Conservation (phyloP, 176 grass and related monocot species). For the Ensete glaucum region DNA sequence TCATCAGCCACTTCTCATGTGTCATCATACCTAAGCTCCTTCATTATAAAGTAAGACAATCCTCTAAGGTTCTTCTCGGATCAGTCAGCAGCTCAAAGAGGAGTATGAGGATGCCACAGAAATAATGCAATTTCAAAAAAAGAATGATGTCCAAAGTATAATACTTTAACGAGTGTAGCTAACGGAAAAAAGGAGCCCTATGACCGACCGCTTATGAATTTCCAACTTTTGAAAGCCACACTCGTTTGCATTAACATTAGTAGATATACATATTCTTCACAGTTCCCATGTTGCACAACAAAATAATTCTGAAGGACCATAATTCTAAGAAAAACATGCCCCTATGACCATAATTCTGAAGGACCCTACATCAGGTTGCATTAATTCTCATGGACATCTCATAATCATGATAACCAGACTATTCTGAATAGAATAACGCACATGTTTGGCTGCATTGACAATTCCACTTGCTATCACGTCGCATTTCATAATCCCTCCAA, state of each 20-base stretch:
- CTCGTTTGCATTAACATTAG: too few species aligned
- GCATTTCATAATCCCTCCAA: slow-evolving; percentile 99
- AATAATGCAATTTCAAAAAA: not conserved
- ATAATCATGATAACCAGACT: not conserved
- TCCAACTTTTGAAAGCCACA: not conserved
- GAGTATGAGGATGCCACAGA: not conserved
- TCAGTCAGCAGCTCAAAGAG: not conserved
- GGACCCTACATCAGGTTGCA: not conserved
- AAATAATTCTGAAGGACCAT: too few species aligned
- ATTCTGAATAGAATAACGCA: slow-evolving; percentile 7
- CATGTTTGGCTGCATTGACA: slow-evolving; percentile 94
- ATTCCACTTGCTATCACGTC: slow-evolving; percentile 97
- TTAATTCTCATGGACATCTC: not conserved
- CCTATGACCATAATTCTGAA: too few species aligned
- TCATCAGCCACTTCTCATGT: too few species aligned
- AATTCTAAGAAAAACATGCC: too few species aligned
- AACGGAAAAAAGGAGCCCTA: not conserved
- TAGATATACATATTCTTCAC: too few species aligned
- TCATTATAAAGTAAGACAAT: not conserved
- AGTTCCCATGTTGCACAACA: too few species aligned
- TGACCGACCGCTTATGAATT: not conserved
- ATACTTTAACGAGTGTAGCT: not conserved
- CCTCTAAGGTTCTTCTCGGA: not conserved
- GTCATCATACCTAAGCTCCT: not conserved
- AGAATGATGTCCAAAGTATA: not conserved